Percentiles rank a stretch among this genome's conserved stretches.
Conservation (phyloP, 495 filamentous ascomycete species). For the Podospora comata region DNA sequence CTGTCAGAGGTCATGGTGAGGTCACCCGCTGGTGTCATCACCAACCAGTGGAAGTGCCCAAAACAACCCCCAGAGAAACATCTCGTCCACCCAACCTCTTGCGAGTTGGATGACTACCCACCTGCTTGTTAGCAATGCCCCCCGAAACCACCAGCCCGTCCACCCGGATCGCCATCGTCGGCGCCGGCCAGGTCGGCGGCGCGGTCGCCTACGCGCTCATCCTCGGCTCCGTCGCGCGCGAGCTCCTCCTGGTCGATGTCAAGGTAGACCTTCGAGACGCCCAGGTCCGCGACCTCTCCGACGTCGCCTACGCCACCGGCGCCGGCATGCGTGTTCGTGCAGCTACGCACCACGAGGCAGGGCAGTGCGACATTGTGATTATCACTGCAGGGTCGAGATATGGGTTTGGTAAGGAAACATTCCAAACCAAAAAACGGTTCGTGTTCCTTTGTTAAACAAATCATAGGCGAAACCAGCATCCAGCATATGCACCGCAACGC, state of each 20-base stretch:
- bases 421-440: no score
- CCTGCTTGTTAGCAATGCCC: not conserved
- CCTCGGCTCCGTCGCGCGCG: constrained; percentile 35
- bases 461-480: constrained; percentile 39
- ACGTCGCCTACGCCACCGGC: constrained; percentile 34
- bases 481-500: constrained; percentile 43
- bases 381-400: constrained; percentile 47
- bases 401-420: not conserved
- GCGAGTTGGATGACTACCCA: no score
- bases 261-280: constrained; percentile 36
- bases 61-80: no score
- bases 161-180: constrained; percentile 38
- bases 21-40: no score
- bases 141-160: not conserved
- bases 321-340: constrained; percentile 34
- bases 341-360: constrained; percentile 40
- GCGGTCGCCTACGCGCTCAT: constrained; percentile 45
- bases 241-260: constrained; percentile 46
- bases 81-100: no score
- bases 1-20: no score
- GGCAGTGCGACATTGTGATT: constrained; percentile 45
- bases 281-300: constrained; percentile 48
- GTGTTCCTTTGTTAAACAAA: constrained; percentile 17
- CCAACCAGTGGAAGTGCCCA: no score
- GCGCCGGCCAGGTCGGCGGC: constrained; percentile 45